phyloP scores from a whole-genome alignment of 768 basidiomycete genomes.

The Russula sp. region DNA sequence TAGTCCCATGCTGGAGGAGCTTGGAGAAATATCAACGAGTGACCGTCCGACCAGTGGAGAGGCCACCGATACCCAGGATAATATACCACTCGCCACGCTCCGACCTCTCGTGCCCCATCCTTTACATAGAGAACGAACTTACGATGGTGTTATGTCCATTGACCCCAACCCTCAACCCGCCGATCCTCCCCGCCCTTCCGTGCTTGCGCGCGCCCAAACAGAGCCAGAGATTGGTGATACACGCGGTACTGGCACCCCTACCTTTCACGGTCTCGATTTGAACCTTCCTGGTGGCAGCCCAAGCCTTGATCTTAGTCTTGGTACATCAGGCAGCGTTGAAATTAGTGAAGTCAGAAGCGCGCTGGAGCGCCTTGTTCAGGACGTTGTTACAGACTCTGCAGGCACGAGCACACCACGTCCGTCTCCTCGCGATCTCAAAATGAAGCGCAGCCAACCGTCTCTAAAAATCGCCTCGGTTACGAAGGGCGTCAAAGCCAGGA shows the following conservation, averaged over 20 bases:
- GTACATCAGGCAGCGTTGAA: slow-evolving; percentile 23
- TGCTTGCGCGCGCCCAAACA: slow-evolving; percentile 27
- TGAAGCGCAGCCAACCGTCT: slow-evolving; percentile 22
- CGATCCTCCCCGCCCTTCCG: slow-evolving; percentile 31
- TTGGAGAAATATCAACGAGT: neutral
- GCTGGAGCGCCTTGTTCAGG: slow-evolving; percentile 37
- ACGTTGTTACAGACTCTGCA: slow-evolving; percentile 28
- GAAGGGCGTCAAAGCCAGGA: slow-evolving; percentile 32
- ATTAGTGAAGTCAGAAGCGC: slow-evolving; percentile 36
- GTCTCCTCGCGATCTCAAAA: slow-evolving; percentile 21
- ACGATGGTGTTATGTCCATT: slow-evolving; percentile 33
- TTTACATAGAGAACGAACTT: slow-evolving; percentile 24
- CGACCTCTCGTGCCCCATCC: neutral
- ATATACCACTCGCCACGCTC: neutral
- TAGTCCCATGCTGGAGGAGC: slow-evolving; percentile 33
- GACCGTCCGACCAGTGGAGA: slow-evolving; percentile 1
- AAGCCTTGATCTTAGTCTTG: slow-evolving; percentile 13
- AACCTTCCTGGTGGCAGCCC: slow-evolving; percentile 17
- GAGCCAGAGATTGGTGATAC: slow-evolving; percentile 19
- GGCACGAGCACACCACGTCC: slow-evolving; percentile 2
- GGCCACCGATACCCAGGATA: neutral
- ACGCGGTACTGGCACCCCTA: slow-evolving; percentile 8
- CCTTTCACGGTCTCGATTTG: slow-evolving; percentile 27
- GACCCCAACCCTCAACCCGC: slow-evolving; percentile 32
- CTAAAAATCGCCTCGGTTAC: slow-evolving; percentile 31